Evolutionary conservation across 2,329 filamentous ascomycete genomes (phyloP).

Genomic region (Stachybotrys echinatus): DNA sequence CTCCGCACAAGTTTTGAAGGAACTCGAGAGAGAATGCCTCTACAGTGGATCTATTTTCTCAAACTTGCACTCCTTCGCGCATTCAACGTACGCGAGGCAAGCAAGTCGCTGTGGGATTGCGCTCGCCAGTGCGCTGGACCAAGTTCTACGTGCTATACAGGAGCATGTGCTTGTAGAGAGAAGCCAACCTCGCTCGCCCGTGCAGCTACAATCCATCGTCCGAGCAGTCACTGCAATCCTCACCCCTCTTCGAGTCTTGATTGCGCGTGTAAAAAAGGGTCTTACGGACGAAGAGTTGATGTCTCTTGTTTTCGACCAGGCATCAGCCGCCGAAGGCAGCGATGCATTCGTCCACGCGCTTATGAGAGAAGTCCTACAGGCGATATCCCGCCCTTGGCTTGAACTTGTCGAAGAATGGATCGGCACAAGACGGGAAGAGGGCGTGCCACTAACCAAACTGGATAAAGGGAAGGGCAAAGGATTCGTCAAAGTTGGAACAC

Average conservation of each 20-base stretch:
- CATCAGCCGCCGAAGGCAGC: conserved; percentile 58
- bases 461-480: conserved; percentile 40
- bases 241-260: conserved; percentile 44
- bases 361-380: conserved; percentile 60
- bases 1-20: conserved; percentile 41
- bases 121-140: conserved; percentile 43
- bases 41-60: conserved; percentile 42
- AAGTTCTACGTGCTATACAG: conserved; percentile 44
- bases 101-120: conserved; percentile 44
- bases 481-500: conserved; percentile 56
- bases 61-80: conserved; percentile 40
- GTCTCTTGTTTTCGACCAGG: conserved; percentile 55
- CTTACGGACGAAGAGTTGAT: conserved; percentile 56
- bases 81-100: conserved; percentile 37
- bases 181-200: conserved; percentile 37
- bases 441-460: conserved; percentile 46
- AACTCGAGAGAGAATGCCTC: conserved; percentile 41
- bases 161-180: conserved; percentile 39
- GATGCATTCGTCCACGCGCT: conserved; percentile 57
- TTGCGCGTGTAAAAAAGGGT: conserved; percentile 38
- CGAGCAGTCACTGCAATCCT: conserved; percentile 43
- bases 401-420: conserved; percentile 69
- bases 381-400: conserved; percentile 61
- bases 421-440: conserved; percentile 57
- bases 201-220: conserved; percentile 48